These are phyloP conservation scores for Pulveroboletus sp. DNA, from an alignment of 768 basidiomycete genomes.

Conservation along the genomic window DNA sequence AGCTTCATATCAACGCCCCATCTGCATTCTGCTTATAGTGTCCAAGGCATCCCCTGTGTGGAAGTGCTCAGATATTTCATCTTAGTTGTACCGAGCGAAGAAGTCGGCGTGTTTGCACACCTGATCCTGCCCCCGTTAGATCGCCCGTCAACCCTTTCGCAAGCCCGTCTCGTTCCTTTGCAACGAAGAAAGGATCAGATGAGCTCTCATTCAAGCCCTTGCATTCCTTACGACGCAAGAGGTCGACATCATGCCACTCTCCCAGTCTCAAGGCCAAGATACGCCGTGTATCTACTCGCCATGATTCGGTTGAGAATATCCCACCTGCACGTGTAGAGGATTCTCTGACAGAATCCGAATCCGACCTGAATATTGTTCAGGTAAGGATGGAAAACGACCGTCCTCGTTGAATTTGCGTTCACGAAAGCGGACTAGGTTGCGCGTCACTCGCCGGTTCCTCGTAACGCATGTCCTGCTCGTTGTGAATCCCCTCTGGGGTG, in stretches of 20 bases:
- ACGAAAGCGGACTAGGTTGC: not conserved
- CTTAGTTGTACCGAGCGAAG: not conserved
- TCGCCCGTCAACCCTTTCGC: not conserved
- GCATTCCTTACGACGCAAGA: not conserved
- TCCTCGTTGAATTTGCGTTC: not conserved
- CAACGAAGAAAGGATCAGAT: conserved; percentile 1
- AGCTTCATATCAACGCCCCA: not conserved
- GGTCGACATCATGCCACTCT: not conserved
- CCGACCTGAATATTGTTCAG: conserved; percentile 17
- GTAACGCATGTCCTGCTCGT: not conserved
- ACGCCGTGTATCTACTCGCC: not conserved
- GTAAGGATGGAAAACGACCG: conserved; percentile 1
- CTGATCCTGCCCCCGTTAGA: conserved; percentile 3
- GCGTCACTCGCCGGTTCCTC: not conserved
- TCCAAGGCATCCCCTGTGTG: not conserved
- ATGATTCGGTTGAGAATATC: conserved; percentile 5
- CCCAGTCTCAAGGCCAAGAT: conserved; percentile 1
- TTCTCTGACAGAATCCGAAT: conserved; percentile 30
- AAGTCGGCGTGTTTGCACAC: not conserved
- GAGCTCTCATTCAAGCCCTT: not conserved
- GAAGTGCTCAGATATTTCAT: not conserved
- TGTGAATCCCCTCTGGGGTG: not conserved
- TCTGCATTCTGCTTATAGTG: conserved; percentile 9
- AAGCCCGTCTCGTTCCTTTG: not conserved
- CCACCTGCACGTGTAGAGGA: conserved; percentile 16